Conservation (phyloP, 768 basidiomycete species). For the Pleurotus salmoneostramineus region DNA sequence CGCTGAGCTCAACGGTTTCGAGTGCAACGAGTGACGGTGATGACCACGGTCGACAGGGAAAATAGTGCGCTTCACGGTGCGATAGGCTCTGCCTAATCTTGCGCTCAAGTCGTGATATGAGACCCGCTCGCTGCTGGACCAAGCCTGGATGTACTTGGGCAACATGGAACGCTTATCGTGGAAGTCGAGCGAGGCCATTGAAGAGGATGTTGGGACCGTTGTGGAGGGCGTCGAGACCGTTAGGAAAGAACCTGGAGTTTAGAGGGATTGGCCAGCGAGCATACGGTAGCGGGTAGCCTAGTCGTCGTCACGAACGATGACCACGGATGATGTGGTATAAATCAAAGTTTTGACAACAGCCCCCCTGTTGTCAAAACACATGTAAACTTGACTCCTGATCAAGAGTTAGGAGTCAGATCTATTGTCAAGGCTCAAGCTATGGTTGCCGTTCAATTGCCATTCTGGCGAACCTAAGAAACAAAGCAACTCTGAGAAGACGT, state of each 20-base stretch:
- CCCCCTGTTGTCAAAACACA: too few species aligned
- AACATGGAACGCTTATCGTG: conserved; percentile 1
- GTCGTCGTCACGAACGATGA: not conserved
- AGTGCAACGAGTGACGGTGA: not conserved
- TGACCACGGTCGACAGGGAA: not conserved
- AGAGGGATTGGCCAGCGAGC: not conserved
- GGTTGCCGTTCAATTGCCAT: too few species aligned
- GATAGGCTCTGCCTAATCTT: conserved; percentile 1
- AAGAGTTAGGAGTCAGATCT: too few species aligned
- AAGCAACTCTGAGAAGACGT: too few species aligned
- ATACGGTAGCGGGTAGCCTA: not conserved
- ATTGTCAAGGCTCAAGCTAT: too few species aligned
- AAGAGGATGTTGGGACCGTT: not conserved
- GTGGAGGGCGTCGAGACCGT: not conserved
- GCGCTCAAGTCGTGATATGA: conserved; percentile 4
- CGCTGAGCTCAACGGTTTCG: conserved; percentile 26
- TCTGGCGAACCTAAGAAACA: too few species aligned
- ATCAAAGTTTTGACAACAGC: too few species aligned
- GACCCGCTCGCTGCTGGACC: not conserved
- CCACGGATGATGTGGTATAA: not conserved
- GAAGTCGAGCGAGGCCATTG: not conserved
- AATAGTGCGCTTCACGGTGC: conserved; percentile 1
- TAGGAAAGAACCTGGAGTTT: not conserved
- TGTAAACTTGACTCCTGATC: too few species aligned
- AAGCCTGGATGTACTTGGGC: conserved; percentile 1